A percentile compares a stretch with the other conserved stretches of the same genome.
These are phyloP conservation scores for Kwoniella shivajii DNA, from an alignment of 1,284 basidiomycete species.

Conservation along the genomic window DNA sequence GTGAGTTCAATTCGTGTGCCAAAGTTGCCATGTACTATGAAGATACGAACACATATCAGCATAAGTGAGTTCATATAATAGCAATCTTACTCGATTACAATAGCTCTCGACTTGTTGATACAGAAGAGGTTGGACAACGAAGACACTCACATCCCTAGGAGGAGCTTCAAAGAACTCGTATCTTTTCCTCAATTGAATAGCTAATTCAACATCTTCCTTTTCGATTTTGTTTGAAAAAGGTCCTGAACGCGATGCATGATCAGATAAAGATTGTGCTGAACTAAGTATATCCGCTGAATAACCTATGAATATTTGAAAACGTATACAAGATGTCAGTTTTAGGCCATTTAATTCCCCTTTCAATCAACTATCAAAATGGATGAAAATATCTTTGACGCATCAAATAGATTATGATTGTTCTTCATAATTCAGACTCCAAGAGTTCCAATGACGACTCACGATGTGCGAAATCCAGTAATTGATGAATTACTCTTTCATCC, in stretches of 20 bases:
- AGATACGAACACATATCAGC: neutral
- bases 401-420: too few relatives aligned
- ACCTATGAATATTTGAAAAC: too few relatives aligned
- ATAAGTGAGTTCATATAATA: neutral
- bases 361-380: too few relatives aligned
- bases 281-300: constrained; percentile 90
- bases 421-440: neutral
- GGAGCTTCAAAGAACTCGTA: constrained; percentile 92
- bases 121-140: neutral
- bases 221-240: constrained; percentile 69
- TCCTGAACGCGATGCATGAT: constrained; percentile 73
- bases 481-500: constrained; percentile 90
- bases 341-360: too few relatives aligned
- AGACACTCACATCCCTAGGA: constrained; percentile 80
- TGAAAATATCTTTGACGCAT: too few relatives aligned
- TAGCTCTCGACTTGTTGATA: neutral
- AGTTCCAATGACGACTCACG: constrained; percentile 55
- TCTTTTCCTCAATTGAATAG: constrained; percentile 89
- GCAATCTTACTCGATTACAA: too few relatives aligned
- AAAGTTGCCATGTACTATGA: constrained; percentile 81
- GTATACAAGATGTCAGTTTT: too few relatives aligned
- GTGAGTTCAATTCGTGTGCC: constrained; percentile 85
- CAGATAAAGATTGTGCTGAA: constrained; percentile 88
- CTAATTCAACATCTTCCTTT: constrained; percentile 86
- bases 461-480: constrained; percentile 93